Base-by-base conservation (phyloP, 805 yeast species). In the Candida mattraensis region DNA sequence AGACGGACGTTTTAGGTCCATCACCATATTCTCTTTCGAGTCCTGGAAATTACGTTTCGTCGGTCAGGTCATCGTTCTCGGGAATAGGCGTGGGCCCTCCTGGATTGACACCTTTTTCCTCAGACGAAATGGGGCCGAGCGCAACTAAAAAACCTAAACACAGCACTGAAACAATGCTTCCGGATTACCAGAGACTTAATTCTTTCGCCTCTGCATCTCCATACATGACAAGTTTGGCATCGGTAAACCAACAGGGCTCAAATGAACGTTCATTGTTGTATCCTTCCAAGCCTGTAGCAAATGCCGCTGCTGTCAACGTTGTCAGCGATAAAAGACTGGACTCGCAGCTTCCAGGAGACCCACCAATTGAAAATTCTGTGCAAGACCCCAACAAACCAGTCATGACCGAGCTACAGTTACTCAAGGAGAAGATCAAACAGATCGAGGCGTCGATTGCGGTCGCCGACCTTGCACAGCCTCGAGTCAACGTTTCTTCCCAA, bases 361-460 rank as follows among this genome's bases (percentile, higher is more conserved):
- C n/a, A n/a, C n/a, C n/a, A n/a, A n/a, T n/a, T n/a, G n/a, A n/a
- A n/a, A n/a, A n/a, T n/a, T n/a, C n/a, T n/a, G n/a, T n/a, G 12
- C 28, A 4, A 12, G 41, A 28, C 12, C 15, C 13, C 4, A 37
- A 40, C 7, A 39, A 44, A 28, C 58, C 56, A 2, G 51, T 56
- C 3, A 30, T 54, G 28, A 31, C 40, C 13, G 64, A 60, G 45
- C 39, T 60, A 9, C 70, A 70, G 22, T 41, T 55, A 11, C 48
- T 72, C 25, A 64, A 65, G 30, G 63, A 64, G 7, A 68, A 69
- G 38, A 67, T 72, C 24, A 66, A 61, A 34, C 69, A 68, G 44
- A 61, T 72, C 4, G 78, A 72, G 45, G 69, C 70, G 1, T 64
- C 72, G 1, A 60, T 67, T 19, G 63, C 67, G 0, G 64, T 58